Evolutionary conservation across 2,329 filamentous ascomycete genomes (phyloP), one percentile per base, ranked within the genome.

Genomic region (Sarocladiaceae sp.): DNA sequence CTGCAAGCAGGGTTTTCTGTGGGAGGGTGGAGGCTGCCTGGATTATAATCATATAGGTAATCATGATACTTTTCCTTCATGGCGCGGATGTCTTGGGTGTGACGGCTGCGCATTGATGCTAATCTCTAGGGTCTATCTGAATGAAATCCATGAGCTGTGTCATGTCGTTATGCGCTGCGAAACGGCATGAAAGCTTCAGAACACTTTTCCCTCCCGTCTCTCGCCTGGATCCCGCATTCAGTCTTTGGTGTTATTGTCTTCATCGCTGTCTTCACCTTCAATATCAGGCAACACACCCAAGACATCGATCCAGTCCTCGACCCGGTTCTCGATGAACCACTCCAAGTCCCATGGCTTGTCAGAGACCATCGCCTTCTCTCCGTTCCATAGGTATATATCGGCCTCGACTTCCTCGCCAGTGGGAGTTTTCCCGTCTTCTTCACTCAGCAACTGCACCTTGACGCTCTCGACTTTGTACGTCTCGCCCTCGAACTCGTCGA

Each of bases 401-500:
- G 49, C 59, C 3, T 61, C 50, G 1, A 57, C 35, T 2, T 18
- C 47, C 3, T 49, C 45, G 2, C 49, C 45, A n/a, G n/a, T n/a
- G n/a, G n/a, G 15, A 18, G 5, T 10, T 15, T 18, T 15, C 19
- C 29, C 37, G 13, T 18, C 37, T 10, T 13, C 12, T 4, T 27
- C 13, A 2, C 45, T 45, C 1, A 52, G 37, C 16, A 56, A 16
- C 1, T 34, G 23, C 0, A 50, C 50, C 0, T 27, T 35, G 0
- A 57, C 52, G 2, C 41, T 13, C 0, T 50, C 51, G 2, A 45
- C 13, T 3, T 40, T 47, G 23, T 59, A 61, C 0, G 18, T 7
- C n/a, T 59, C 52, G 0, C 57, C 57, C 33, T 64, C 59, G 20
- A 64, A 64, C 13, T 60, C 51, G 26, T 61, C 61, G n/a, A 63